Conservation (phyloP, 2,329 filamentous ascomycete genomes). For the Fusarium sp. region DNA sequence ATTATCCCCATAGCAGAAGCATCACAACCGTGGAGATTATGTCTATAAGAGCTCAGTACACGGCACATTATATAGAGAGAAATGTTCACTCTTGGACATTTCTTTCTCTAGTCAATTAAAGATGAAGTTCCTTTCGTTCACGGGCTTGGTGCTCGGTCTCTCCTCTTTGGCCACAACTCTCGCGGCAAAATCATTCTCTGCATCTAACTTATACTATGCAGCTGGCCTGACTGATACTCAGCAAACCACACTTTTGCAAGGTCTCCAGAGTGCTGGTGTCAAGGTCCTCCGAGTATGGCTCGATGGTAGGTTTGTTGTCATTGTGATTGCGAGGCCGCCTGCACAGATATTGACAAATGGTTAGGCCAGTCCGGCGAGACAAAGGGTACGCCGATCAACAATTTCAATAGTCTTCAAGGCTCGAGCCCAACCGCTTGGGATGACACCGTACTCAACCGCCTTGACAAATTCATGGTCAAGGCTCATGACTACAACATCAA, state of each 20-base stretch:
- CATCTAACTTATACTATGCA: conserved; percentile 26
- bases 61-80: too few species aligned
- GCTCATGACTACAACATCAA: conserved; percentile 13
- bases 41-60: too few species aligned
- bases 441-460: conserved; percentile 11
- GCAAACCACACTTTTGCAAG: background rate
- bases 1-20: too few species aligned
- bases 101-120: background rate
- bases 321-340: accelerated
- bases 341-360: background rate
- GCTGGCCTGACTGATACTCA: conserved; percentile 15
- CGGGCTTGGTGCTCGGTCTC: background rate
- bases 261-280: conserved; percentile 16
- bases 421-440: background rate
- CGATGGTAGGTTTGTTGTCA: background rate
- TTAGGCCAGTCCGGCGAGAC: background rate
- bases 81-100: too few species aligned
- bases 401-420: conserved; percentile 1
- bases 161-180: background rate
- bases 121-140: background rate
- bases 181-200: conserved; percentile 26
- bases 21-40: too few species aligned
- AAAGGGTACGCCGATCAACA: conserved; percentile 1
- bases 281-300: conserved; percentile 25
- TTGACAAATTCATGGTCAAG: conserved; percentile 17